phyloP scores from a whole-genome alignment of 805 yeast genomes.

The Ogataea ramenticola region DNA sequence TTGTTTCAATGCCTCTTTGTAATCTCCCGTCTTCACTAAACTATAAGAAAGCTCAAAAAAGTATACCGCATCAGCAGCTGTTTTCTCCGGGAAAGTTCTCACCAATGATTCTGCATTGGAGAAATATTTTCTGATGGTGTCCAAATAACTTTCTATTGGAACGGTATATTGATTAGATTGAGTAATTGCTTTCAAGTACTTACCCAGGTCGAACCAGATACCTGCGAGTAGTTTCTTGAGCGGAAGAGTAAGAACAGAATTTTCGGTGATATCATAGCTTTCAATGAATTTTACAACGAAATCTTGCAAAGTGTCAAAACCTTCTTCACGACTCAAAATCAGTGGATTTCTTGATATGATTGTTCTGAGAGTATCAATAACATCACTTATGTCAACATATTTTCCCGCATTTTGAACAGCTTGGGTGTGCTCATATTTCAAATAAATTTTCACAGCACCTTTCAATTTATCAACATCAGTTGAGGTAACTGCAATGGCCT shows the following conservation, averaged over 20 bases:
- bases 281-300: conserved; percentile 1
- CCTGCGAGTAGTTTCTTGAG: neutral
- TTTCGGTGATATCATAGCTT: neutral
- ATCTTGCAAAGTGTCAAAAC: conserved; percentile 7
- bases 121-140: neutral
- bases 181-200: neutral
- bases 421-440: conserved; percentile 32
- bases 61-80: conserved; percentile 18
- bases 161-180: neutral
- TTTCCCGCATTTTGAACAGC: conserved; percentile 26
- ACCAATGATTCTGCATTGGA: conserved; percentile 6
- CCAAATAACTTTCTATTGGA: neutral
- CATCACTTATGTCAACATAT: conserved; percentile 30
- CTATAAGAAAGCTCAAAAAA: conserved; percentile 41
- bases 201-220: neutral
- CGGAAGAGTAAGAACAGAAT: neutral
- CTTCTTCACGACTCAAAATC: neutral
- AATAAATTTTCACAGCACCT: conserved; percentile 32
- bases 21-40: conserved; percentile 36
- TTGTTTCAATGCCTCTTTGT: conserved; percentile 35
- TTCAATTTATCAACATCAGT: conserved; percentile 15
- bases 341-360: neutral
- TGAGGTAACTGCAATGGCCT: conserved; percentile 23
- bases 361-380: conserved; percentile 14
- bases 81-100: conserved; percentile 6